Percentiles rank a stretch among this genome's conserved stretches.
These are phyloP conservation scores for Mycena capillaripes DNA, from an alignment of 768 basidiomycete species.

Conservation along the genomic window DNA sequence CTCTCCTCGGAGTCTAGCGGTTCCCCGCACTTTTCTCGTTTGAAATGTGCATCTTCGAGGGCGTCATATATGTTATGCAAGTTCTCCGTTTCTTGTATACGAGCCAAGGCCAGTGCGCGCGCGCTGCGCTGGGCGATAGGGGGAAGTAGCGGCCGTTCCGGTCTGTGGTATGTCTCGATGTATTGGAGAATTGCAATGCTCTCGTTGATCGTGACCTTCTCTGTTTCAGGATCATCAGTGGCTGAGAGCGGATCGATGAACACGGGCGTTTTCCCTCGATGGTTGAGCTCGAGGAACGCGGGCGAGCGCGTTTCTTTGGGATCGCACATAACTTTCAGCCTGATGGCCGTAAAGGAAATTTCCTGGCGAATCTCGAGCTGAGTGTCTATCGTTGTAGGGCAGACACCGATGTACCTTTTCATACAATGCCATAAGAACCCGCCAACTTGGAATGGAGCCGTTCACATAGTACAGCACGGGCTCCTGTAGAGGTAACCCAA, in stretches of 20 bases:
- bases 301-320: constrained; percentile 44
- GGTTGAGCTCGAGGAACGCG: constrained; percentile 45
- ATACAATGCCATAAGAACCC: constrained; percentile 45
- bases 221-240: neutral
- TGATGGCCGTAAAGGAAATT: constrained; percentile 36
- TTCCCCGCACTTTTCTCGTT: constrained; percentile 33
- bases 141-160: constrained; percentile 40
- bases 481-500: neutral
- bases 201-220: constrained; percentile 42
- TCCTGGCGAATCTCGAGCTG: constrained; percentile 21
- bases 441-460: constrained; percentile 46
- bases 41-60: constrained; percentile 44
- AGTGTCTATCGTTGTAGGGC: neutral
- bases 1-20: constrained; percentile 31
- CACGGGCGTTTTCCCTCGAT: constrained; percentile 46
- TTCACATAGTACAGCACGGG: constrained; percentile 46
- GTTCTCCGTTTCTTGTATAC: constrained; percentile 47
- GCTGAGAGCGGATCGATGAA: constrained; percentile 37
- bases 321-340: constrained; percentile 44
- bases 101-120: constrained; percentile 37
- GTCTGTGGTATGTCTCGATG: constrained; percentile 42
- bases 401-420: constrained; percentile 40
- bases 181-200: constrained; percentile 48
- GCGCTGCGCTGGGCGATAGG: constrained; percentile 33
- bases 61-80: constrained; percentile 43